phyloP scores from a whole-genome alignment of 805 yeast species.

The Peterozyma toletana region DNA sequence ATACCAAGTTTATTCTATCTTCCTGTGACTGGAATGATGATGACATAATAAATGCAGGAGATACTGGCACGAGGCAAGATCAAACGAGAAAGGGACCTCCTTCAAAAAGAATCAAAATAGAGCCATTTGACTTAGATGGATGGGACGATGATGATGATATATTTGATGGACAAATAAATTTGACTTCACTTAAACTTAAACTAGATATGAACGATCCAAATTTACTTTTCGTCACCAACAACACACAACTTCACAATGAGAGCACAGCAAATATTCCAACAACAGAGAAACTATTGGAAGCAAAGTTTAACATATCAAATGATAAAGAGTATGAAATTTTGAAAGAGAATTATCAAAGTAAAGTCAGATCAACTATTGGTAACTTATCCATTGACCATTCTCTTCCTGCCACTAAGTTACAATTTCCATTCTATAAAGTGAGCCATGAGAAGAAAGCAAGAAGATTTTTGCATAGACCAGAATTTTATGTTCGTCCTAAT shows the following conservation, averaged over 20 bases:
- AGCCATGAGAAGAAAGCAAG: slow-evolving; percentile 57
- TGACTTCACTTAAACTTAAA: slow-evolving; percentile 29
- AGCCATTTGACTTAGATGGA: slow-evolving; percentile 32
- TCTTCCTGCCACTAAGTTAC: slow-evolving; percentile 77
- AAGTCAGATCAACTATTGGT: slow-evolving; percentile 88
- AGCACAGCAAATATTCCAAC: slow-evolving; percentile 37
- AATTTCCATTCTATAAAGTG: slow-evolving; percentile 87
- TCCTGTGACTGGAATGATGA: slow-evolving; percentile 78
- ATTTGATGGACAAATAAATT: slow-evolving; percentile 59
- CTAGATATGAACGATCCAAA: slow-evolving; percentile 87
- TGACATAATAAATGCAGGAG: slow-evolving; percentile 45
- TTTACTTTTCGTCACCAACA: slow-evolving; percentile 55
- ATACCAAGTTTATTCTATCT: slow-evolving; percentile 55
- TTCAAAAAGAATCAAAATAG: slow-evolving; percentile 19
- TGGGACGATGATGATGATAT: slow-evolving; percentile 55
- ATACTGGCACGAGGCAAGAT: slow-evolving; percentile 7
- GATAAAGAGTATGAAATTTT: slow-evolving; percentile 80
- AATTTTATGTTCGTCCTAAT: slow-evolving; percentile 71
- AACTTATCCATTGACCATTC: slow-evolving; percentile 89
- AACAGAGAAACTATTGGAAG: slow-evolving; percentile 44
- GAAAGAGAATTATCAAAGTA: slow-evolving; percentile 81
- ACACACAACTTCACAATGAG: slow-evolving; percentile 9
- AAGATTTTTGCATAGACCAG: slow-evolving; percentile 75
- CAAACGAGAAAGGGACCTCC: not conserved
- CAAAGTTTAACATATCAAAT: slow-evolving; percentile 78